phyloP scores from a whole-genome alignment of 345 rosid species.

The Turritis glabra region DNA sequence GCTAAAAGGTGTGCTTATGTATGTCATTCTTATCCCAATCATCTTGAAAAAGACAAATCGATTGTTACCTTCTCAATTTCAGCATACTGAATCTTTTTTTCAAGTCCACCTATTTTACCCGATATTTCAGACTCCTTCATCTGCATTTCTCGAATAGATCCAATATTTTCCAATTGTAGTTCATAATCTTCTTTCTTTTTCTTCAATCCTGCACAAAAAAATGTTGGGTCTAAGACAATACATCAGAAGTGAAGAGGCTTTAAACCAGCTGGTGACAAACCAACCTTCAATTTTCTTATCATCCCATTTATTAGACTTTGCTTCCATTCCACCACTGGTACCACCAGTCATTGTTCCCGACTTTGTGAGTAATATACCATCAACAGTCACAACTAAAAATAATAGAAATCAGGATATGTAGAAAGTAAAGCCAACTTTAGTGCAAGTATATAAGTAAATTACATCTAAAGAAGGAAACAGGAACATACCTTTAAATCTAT shows the following conservation, averaged over 20 bases:
- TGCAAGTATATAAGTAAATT: constrained; percentile 21
- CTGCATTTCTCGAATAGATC: constrained; percentile 95
- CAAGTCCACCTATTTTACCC: constrained; percentile 94
- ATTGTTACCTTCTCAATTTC: constrained; percentile 84
- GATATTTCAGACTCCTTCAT: constrained; percentile 88
- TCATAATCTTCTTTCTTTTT: constrained; percentile 80
- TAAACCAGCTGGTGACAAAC: constrained; percentile 30
- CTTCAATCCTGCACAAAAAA: constrained; percentile 57
- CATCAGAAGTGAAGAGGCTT: constrained; percentile 26
- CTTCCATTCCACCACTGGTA: constrained; percentile 98
- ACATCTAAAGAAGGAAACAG: constrained; percentile 15
- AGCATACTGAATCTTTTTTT: constrained; percentile 95
- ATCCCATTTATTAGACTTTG: constrained; percentile 96
- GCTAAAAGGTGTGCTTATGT: not conserved
- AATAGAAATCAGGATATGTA: constrained; percentile 24
- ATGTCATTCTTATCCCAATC: constrained; percentile 6
- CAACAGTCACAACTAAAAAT: constrained; percentile 87
- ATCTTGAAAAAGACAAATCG: constrained; percentile 11
- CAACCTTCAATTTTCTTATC: constrained; percentile 91
- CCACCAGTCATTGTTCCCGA: constrained; percentile 99
- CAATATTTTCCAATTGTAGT: constrained; percentile 76
- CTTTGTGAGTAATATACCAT: constrained; percentile 90
- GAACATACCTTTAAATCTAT: constrained; percentile 78
- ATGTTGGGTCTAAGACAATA: constrained; percentile 24
- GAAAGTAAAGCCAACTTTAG: constrained; percentile 11